A percentile compares a stretch with the other conserved stretches of the same genome.
phyloP scores from a whole-genome alignment of 2,329 filamentous ascomycete species.

The Metarhizium anisopliae region DNA sequence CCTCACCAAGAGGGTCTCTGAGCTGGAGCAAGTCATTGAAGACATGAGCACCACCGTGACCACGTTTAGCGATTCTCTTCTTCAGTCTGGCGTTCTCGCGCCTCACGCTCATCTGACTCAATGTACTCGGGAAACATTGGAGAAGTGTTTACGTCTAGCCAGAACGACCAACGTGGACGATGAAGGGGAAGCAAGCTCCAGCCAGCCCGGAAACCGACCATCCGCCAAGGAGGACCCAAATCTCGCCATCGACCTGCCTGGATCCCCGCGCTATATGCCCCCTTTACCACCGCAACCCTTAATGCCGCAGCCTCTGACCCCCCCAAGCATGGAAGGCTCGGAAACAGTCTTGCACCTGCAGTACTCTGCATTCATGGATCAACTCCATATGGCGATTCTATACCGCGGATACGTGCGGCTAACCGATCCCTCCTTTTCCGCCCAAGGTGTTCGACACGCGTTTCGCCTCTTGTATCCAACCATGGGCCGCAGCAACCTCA shows the following conservation, averaged over 20 bases:
- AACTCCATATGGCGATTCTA: constrained; percentile 5
- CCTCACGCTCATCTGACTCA: constrained; percentile 7
- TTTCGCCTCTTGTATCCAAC: constrained; percentile 8
- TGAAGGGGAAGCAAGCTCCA: not conserved
- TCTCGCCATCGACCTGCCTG: not conserved
- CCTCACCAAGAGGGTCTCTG: constrained; percentile 55
- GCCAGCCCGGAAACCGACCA: not conserved
- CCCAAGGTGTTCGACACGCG: constrained; percentile 4
- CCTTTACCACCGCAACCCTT: not conserved
- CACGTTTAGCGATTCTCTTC: constrained; percentile 10
- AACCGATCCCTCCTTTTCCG: constrained; percentile 6
- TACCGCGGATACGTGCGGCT: constrained; percentile 9
- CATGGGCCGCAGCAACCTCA: constrained; percentile 7
- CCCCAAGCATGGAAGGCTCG: not conserved
- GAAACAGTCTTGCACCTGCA: not conserved
- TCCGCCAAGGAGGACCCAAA: not conserved
- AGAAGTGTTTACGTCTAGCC: constrained; percentile 7
- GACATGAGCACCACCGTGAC: constrained; percentile 47
- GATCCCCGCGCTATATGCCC: not conserved
- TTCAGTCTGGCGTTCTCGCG: constrained; percentile 7
- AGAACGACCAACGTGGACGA: constrained; percentile 2
- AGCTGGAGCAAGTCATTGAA: constrained; percentile 55
- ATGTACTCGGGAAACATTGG: constrained; percentile 9
- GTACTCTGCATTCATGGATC: constrained; percentile 9
- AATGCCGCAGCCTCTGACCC: not conserved